phyloP scores from a whole-genome alignment of 129 eudicot species.

The Lactuca saligna region DNA sequence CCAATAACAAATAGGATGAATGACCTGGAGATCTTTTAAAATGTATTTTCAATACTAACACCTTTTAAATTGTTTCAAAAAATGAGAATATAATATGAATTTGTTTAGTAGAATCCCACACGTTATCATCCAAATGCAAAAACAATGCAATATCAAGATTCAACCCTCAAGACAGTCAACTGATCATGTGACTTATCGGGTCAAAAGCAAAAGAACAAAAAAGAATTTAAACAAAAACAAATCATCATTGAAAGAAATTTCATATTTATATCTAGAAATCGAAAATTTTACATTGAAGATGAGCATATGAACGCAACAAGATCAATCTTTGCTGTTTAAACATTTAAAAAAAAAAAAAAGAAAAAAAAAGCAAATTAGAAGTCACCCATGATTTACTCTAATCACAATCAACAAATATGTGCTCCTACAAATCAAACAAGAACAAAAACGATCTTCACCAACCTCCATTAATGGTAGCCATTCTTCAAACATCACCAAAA shows the following conservation, averaged over 20 bases:
- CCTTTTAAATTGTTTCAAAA: too few species aligned
- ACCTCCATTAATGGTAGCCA: conserved; percentile 27
- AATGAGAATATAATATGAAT: too few species aligned
- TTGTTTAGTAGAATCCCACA: too few species aligned
- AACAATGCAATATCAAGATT: background rate
- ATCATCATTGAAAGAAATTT: conserved; percentile 23
- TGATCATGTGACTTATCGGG: background rate
- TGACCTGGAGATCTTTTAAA: too few species aligned
- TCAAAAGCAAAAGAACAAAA: conserved; percentile 1
- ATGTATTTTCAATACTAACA: too few species aligned
- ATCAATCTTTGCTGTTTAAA: conserved; percentile 10
- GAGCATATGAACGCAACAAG: conserved; percentile 22
- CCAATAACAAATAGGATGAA: too few species aligned
- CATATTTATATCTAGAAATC: conserved; percentile 18
- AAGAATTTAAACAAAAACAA: background rate
- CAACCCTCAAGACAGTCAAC: background rate
- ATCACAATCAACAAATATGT: conserved; percentile 34
- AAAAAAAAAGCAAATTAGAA: conserved; percentile 3
- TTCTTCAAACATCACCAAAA: conserved; percentile 26
- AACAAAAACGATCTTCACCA: conserved; percentile 29
- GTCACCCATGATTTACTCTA: conserved; percentile 6
- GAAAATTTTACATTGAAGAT: conserved; percentile 29
- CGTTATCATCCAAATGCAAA: background rate
- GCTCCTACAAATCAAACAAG: conserved; percentile 29
- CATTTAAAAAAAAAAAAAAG: conserved; percentile 9